These are phyloP conservation scores for Vanrija humicola DNA, from an alignment of 1,284 basidiomycete species.

Conservation along the genomic window DNA sequence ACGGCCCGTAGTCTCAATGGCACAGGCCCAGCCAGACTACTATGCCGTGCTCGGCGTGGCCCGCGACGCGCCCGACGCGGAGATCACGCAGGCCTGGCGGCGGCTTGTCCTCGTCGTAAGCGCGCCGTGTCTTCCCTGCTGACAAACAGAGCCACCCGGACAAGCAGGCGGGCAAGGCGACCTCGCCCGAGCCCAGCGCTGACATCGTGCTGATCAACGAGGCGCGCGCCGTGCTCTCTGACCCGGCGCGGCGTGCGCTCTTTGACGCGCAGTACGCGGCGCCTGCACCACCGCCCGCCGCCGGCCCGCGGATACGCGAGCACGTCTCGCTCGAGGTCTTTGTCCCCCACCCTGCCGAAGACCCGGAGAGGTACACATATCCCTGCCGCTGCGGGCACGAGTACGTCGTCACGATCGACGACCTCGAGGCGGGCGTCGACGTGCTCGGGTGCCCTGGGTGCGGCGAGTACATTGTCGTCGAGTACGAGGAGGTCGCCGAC, in stretches of 20 bases:
- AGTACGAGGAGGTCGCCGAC: conserved; percentile 45
- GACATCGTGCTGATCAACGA: conserved; percentile 44
- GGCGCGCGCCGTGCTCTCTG: conserved; percentile 43
- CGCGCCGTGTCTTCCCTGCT: conserved; percentile 1
- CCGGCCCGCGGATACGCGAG: conserved; percentile 16
- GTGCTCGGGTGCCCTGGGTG: conserved; percentile 51
- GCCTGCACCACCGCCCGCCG: background rate
- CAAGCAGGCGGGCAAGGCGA: conserved; percentile 17
- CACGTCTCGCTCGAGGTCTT: conserved; percentile 42
- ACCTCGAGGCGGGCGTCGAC: conserved; percentile 50
- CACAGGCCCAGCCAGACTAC: conserved; percentile 26
- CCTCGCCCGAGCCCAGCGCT: background rate
- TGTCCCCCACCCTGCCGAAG: conserved; percentile 24
- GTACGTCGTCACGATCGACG: conserved; percentile 41
- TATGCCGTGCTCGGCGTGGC: conserved; percentile 39
- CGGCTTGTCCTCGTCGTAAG: conserved; percentile 38
- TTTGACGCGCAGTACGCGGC: conserved; percentile 13
- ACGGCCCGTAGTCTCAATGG: background rate
- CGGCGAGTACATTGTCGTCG: conserved; percentile 50
- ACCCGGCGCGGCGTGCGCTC: conserved; percentile 14
- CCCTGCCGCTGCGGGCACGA: conserved; percentile 48
- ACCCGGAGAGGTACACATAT: conserved; percentile 42
- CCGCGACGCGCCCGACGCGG: conserved; percentile 24
- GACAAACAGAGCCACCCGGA: conserved; percentile 40
- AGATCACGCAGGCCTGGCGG: conserved; percentile 42